phyloP scores from a whole-genome alignment of 257 asterid species.

The Perilla frutescens region DNA sequence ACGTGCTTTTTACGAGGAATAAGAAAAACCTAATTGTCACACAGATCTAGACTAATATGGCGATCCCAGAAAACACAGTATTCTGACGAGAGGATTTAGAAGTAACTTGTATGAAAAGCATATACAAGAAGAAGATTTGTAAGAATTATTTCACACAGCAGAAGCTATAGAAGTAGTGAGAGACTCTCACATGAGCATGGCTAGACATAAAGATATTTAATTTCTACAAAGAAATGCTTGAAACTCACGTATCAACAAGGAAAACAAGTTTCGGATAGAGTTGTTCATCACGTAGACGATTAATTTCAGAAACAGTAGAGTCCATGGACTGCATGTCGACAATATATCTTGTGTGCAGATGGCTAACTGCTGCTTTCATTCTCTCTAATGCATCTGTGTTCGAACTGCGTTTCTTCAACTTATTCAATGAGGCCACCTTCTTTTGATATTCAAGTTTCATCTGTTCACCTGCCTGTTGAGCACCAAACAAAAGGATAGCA shows the following conservation, averaged over 20 bases:
- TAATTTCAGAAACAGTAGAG: constrained; percentile 93
- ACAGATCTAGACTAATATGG: constrained; percentile 10
- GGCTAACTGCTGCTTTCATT: constrained; percentile 97
- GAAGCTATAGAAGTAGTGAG: background rate
- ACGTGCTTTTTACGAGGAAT: constrained; percentile 12
- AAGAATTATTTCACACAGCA: background rate
- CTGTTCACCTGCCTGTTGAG: constrained; percentile 83
- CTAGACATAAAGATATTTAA: constrained; percentile 14
- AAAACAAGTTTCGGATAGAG: constrained; percentile 85
- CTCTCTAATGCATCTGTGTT: constrained; percentile 79
- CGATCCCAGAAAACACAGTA: background rate
- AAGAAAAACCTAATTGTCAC: background rate
- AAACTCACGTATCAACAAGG: constrained; percentile 89
- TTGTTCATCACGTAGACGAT: constrained; percentile 83
- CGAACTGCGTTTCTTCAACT: constrained; percentile 79
- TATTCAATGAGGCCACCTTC: constrained; percentile 78
- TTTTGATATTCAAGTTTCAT: constrained; percentile 92
- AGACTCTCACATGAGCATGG: constrained; percentile 1
- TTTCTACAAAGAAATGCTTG: constrained; percentile 23
- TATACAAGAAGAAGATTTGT: background rate
- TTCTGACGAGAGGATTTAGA: background rate
- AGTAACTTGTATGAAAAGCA: background rate
- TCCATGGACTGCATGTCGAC: constrained; percentile 99
- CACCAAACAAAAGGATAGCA: constrained; percentile 30
- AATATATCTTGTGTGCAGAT: constrained; percentile 93